Conservation (phyloP, 2,329 filamentous ascomycete genomes). For the Trichoderma lentiforme region DNA sequence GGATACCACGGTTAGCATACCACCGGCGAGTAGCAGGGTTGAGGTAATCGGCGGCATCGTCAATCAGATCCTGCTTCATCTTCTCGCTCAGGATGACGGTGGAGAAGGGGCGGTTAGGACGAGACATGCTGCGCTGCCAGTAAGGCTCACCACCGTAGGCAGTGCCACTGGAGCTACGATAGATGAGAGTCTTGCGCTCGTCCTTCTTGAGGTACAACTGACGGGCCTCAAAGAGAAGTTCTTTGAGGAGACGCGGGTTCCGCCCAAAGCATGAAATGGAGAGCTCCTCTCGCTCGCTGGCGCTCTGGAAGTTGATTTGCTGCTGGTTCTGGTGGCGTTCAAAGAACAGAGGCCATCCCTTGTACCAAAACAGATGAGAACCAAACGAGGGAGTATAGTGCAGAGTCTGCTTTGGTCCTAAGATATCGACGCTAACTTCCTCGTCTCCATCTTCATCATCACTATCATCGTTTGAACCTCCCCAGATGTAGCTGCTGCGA, state of each 20-base stretch:
- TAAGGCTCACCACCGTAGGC: conserved; percentile 40
- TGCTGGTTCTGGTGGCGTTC: conserved; percentile 49
- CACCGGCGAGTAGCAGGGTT: conserved; percentile 64
- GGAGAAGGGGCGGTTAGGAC: conserved; percentile 58
- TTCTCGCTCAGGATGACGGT: conserved; percentile 63
- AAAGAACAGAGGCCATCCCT: conserved; percentile 55
- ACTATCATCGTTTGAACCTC: conserved; percentile 46
- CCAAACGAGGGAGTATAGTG: conserved; percentile 67
- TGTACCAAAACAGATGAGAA: conserved; percentile 67
- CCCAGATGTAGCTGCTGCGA: conserved; percentile 48
- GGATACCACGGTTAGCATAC: conserved; percentile 81
- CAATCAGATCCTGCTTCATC: conserved; percentile 57
- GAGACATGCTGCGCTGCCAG: conserved; percentile 62
- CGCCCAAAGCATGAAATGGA: conserved; percentile 60
- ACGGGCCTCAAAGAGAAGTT: conserved; percentile 58
- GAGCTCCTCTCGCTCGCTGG: conserved; percentile 57
- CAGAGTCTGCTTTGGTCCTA: conserved; percentile 44
- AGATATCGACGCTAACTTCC: conserved; percentile 34
- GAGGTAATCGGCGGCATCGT: conserved; percentile 62
- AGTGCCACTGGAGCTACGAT: conserved; percentile 50
- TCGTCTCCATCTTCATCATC: conserved; percentile 30
- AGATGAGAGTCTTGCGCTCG: conserved; percentile 62
- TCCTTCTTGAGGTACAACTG: conserved; percentile 54
- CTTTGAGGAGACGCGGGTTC: conserved; percentile 58
- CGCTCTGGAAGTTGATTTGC: conserved; percentile 36